A percentile compares a stretch with the other conserved stretches of the same genome.
Evolutionary conservation across 164 flowering plant genomes (phyloP).

Genomic region (Buxus sempervirens): DNA sequence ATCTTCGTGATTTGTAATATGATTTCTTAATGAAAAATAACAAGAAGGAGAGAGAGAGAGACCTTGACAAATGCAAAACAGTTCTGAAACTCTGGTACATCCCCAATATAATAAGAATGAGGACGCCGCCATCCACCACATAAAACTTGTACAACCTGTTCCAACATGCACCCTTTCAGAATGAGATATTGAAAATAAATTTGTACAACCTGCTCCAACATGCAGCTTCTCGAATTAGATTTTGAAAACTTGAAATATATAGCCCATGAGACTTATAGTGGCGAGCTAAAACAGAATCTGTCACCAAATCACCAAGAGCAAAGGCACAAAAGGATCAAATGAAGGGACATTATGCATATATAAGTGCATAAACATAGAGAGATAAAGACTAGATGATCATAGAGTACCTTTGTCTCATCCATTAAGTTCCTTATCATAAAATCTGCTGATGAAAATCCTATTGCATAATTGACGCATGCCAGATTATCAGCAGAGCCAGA

Average conservation of each 20-base stretch:
- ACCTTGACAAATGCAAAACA: slow-evolving; percentile 97
- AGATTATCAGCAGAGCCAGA: slow-evolving; percentile 27
- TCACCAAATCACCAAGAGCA: too few species aligned
- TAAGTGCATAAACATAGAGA: too few species aligned
- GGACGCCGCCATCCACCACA: slow-evolving; percentile 99
- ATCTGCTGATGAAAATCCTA: slow-evolving; percentile 84
- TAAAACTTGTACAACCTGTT: slow-evolving; percentile 65
- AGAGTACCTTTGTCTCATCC: slow-evolving; percentile 64
- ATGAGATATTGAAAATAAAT: slow-evolving; percentile 2
- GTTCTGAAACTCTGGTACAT: slow-evolving; percentile 56
- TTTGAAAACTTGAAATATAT: too few species aligned
- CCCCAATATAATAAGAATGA: slow-evolving; percentile 79
- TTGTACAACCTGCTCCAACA: too few species aligned
- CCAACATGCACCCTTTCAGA: slow-evolving; percentile 8
- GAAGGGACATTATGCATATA: too few species aligned
- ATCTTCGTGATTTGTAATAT: not conserved
- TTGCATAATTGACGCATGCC: slow-evolving; percentile 49
- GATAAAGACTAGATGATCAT: slow-evolving; percentile 2
- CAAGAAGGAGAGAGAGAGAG: not conserved
- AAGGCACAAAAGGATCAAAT: too few species aligned
- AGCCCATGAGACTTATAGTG: too few species aligned
- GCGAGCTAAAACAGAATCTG: too few species aligned
- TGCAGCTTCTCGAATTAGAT: too few species aligned
- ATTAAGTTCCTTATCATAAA: slow-evolving; percentile 78
- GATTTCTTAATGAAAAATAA: not conserved